Conservation (phyloP, 78 protist genomes). For the Dictyostelium capitatum region DNA sequence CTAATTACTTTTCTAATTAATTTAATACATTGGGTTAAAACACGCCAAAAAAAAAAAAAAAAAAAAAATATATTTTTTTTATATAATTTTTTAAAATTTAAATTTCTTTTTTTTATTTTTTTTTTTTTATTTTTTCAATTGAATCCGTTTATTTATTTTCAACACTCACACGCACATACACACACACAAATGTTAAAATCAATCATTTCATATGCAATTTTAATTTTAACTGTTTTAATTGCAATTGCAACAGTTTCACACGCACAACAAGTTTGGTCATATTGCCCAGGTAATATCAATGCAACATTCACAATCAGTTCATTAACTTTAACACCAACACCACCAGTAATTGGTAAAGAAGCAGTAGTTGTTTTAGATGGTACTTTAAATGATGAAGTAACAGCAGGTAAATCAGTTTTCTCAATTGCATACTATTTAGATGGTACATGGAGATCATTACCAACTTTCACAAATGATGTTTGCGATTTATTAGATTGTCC, state of each 20-base stretch:
- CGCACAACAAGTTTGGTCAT: conserved; percentile 31
- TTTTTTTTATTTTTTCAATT: background rate
- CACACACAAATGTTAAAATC: background rate
- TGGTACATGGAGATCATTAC: conserved; percentile 44
- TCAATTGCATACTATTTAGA: conserved; percentile 19
- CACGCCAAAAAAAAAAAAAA: too few relatives aligned
- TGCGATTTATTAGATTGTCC: conserved; percentile 34
- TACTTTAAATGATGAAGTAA: background rate
- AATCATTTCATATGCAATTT: background rate
- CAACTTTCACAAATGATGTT: conserved; percentile 45
- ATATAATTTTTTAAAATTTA: too few relatives aligned
- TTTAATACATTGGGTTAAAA: too few relatives aligned
- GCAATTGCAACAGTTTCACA: background rate
- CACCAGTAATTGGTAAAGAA: conserved; percentile 56
- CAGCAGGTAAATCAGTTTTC: conserved; percentile 32
- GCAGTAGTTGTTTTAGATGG: conserved; percentile 32
- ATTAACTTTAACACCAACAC: conserved; percentile 55
- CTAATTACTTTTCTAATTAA: too few relatives aligned
- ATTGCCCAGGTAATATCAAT: conserved; percentile 9
- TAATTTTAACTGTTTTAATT: background rate
- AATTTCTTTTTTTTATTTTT: background rate
- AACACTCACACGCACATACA: background rate
- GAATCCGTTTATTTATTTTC: background rate
- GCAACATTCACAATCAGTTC: conserved; percentile 13
- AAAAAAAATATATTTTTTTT: too few relatives aligned